A percentile compares a stretch with the other conserved stretches of the same genome.
phyloP scores from a whole-genome alignment of 2,329 filamentous ascomycete genomes.

The Colletotrichum nymphaeae region DNA sequence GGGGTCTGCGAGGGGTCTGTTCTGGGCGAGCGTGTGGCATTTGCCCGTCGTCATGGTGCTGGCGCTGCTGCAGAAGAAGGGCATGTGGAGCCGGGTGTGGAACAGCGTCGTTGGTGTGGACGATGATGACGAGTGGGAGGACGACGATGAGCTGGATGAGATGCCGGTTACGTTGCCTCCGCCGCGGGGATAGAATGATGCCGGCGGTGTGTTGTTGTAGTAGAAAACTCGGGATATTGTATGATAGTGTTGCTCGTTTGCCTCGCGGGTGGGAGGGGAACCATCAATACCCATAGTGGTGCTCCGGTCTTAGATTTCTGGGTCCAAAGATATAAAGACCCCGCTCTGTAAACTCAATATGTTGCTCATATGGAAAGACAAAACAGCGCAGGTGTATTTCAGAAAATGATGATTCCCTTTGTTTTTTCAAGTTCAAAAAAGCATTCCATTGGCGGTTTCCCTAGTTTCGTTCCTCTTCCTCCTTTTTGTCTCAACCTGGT shows the following conservation, averaged over 20 bases:
- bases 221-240: constrained; percentile 11
- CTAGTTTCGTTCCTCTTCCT: not conserved
- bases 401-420: not conserved
- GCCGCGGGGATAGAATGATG: constrained; percentile 9
- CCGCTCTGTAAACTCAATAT: not conserved
- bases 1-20: constrained; percentile 84
- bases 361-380: not conserved
- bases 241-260: constrained; percentile 25
- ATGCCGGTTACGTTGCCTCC: constrained; percentile 41
- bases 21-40: constrained; percentile 99
- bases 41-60: constrained; percentile 89
- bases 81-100: constrained; percentile 88
- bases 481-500: constrained; percentile 9
- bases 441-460: not conserved
- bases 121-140: constrained; percentile 61
- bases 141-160: constrained; percentile 66
- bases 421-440: not conserved
- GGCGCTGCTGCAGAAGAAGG: constrained; percentile 93
- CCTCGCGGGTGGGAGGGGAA: not conserved
- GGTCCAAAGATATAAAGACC: constrained; percentile 5
- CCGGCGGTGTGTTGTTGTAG: not conserved
- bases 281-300: not conserved
- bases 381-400: not conserved
- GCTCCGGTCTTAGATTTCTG: constrained; percentile 1
- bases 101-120: constrained; percentile 70